These are phyloP conservation scores for Vaucheria bursata DNA, from an alignment of 352 stramenopile species.

Conservation along the genomic window DNA sequence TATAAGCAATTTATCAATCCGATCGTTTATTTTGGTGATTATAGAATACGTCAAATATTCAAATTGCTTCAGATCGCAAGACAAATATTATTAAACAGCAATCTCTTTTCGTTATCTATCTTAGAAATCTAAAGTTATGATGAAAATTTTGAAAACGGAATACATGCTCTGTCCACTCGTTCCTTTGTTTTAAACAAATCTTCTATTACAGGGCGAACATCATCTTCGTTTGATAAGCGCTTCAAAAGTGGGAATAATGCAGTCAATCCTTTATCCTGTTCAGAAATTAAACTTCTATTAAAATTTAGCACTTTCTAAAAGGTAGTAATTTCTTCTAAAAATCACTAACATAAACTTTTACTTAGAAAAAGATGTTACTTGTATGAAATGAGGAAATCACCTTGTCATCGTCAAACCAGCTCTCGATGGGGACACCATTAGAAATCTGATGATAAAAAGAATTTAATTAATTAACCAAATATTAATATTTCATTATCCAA, in stretches of 20 bases:
- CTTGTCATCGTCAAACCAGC: constrained; percentile 89
- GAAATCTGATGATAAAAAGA: constrained; percentile 77
- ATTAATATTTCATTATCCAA: no score
- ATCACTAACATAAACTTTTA: not conserved
- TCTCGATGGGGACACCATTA: constrained; percentile 96
- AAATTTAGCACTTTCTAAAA: not conserved
- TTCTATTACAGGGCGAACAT: constrained; percentile 75
- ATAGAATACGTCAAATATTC: no score
- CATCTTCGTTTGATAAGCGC: constrained; percentile 66
- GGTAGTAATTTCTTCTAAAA: not conserved
- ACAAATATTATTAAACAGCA: no score
- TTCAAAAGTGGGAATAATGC: constrained; percentile 89
- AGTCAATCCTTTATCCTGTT: constrained; percentile 82
- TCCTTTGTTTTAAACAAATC: constrained; percentile 80
- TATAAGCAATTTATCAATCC: no score
- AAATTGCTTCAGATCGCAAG: no score
- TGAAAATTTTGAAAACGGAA: no score
- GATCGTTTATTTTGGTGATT: no score
- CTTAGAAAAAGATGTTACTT: not conserved
- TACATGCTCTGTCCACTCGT: constrained; percentile 57
- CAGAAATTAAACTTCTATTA: not conserved
- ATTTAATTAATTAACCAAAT: no score
- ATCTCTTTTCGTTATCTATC: no score
- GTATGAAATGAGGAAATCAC: not conserved
- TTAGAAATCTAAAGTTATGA: no score